Conservation (phyloP, 208 protist genomes). For the Trypanosoma mega region DNA sequence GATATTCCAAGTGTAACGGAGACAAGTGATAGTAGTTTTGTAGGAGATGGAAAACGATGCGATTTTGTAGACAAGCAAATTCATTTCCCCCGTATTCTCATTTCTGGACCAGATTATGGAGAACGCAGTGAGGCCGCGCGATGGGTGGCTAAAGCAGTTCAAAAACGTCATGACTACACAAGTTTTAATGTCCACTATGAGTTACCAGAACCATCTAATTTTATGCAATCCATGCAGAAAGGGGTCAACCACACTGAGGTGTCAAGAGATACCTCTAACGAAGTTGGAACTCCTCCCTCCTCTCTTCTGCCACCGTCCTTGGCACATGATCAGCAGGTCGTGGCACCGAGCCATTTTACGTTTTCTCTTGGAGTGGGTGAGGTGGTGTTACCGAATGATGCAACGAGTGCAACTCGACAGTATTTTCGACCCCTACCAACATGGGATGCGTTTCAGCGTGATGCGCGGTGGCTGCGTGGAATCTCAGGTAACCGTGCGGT, state of each 20-base stretch:
- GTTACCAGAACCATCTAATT: background rate
- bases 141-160: conserved; percentile 31
- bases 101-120: conserved; percentile 42
- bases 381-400: conserved; percentile 23
- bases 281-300: too few species aligned
- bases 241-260: too few species aligned
- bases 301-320: background rate
- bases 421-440: conserved; percentile 44
- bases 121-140: conserved; percentile 37
- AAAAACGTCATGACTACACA: conserved; percentile 50
- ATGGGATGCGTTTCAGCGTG: conserved; percentile 61
- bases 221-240: too few species aligned
- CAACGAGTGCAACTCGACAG: background rate
- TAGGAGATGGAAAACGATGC: background rate
- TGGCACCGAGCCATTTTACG: conserved; percentile 16
- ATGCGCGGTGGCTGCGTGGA: conserved; percentile 48
- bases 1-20: conserved; percentile 11
- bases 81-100: conserved; percentile 72
- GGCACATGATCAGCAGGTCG: background rate
- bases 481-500: conserved; percentile 38
- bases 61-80: conserved; percentile 28
- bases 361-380: conserved; percentile 32
- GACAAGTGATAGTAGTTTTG: background rate
- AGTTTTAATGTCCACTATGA: conserved; percentile 34
- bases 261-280: too few species aligned